Conservation (phyloP, 441 rosid species). For the Populus trichocarpa region DNA sequence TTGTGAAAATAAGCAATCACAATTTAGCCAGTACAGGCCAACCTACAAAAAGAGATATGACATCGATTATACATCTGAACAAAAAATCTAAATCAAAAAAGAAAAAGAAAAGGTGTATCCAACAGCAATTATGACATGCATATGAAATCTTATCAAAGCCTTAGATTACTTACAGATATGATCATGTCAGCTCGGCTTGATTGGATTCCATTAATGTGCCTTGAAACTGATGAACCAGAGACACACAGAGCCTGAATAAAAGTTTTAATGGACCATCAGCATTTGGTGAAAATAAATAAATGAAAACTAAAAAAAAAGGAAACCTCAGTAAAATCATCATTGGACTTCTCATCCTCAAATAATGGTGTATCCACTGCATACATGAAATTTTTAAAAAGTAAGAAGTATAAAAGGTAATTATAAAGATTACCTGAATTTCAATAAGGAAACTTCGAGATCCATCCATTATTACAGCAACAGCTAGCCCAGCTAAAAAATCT, state of each 20-base stretch:
- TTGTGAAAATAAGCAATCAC: not conserved
- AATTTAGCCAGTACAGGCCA: too few species aligned
- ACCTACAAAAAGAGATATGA: too few species aligned
- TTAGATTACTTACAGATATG: constrained; percentile 56
- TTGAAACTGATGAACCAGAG: constrained; percentile 55
- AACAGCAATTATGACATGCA: not conserved
- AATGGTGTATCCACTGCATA: not conserved
- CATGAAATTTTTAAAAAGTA: not conserved
- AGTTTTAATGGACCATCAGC: constrained; percentile 10
- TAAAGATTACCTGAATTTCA: constrained; percentile 72
- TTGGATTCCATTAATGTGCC: constrained; percentile 79
- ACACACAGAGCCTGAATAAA: constrained; percentile 68
- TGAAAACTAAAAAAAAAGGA: not conserved
- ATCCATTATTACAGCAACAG: constrained; percentile 88
- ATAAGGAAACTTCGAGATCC: constrained; percentile 87
- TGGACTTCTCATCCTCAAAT: not conserved
- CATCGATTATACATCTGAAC: too few species aligned
- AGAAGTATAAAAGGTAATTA: not conserved
- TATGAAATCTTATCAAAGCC: constrained; percentile 2
- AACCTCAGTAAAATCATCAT: not conserved
- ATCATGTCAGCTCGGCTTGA: constrained; percentile 90
- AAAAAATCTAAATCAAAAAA: not conserved
- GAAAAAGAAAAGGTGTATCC: not conserved
- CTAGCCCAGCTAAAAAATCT: constrained; percentile 83
- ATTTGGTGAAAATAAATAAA: constrained; percentile 8